phyloP scores from a whole-genome alignment of 2,329 filamentous ascomycete species.

The Fusarium irregulare region DNA sequence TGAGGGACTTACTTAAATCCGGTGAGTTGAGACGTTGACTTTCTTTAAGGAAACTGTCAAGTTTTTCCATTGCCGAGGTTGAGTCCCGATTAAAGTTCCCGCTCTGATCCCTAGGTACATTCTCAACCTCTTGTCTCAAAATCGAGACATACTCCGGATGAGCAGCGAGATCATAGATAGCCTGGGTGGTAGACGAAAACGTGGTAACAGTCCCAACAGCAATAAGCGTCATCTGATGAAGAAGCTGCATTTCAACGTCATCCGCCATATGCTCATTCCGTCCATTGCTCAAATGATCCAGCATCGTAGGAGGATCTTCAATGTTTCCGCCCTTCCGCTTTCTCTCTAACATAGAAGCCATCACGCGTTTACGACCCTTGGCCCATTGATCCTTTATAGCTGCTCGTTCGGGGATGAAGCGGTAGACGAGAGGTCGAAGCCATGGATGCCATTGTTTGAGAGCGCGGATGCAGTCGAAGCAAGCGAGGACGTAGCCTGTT shows the following conservation, averaged over 20 bases:
- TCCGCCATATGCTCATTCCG: slow-evolving; percentile 1
- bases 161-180: slow-evolving; percentile 38
- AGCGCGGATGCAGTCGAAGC: slow-evolving; percentile 23
- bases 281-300: slow-evolving; percentile 17
- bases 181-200: slow-evolving; percentile 30
- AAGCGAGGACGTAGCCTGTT: slow-evolving; percentile 11
- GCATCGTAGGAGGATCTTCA: not conserved
- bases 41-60: slow-evolving; percentile 43
- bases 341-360: slow-evolving; percentile 2
- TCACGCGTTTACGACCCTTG: slow-evolving; percentile 8
- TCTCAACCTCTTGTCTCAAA: slow-evolving; percentile 22
- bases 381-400: slow-evolving; percentile 23
- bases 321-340: not conserved
- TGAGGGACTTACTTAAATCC: slow-evolving; percentile 7
- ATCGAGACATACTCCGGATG: slow-evolving; percentile 23
- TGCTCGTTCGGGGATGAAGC: slow-evolving; percentile 13
- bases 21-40: slow-evolving; percentile 39
- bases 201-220: slow-evolving; percentile 36
- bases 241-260: slow-evolving; percentile 11
- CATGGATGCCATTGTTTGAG: slow-evolving; percentile 24
- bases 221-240: slow-evolving; percentile 24
- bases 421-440: slow-evolving; percentile 11
- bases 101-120: not conserved
- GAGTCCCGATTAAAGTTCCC: not conserved
- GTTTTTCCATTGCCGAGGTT: slow-evolving; percentile 13